Evolutionary conservation across 805 yeast species (phyloP).

Genomic region (Metschnikowia borealis): DNA sequence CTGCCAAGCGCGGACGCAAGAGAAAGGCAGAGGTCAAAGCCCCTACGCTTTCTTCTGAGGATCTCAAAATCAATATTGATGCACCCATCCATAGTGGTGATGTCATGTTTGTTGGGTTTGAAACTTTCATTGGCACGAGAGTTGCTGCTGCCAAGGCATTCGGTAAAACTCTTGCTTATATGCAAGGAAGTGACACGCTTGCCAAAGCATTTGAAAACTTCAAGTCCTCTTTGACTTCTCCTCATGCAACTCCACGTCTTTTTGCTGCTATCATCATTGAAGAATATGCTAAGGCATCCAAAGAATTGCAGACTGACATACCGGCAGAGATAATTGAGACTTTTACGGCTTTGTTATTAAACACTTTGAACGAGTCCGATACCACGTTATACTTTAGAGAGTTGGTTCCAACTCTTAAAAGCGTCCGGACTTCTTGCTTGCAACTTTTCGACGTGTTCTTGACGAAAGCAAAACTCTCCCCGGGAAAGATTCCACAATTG

Average conservation of each 20-base stretch:
- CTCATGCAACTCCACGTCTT: slow-evolving; percentile 79
- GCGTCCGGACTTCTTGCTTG: slow-evolving; percentile 82
- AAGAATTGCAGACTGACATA: slow-evolving; percentile 15
- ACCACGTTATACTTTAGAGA: slow-evolving; percentile 66
- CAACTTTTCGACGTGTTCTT: slow-evolving; percentile 75
- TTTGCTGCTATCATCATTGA: slow-evolving; percentile 65
- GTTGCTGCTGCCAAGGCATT: slow-evolving; percentile 70
- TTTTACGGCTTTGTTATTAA: slow-evolving; percentile 27
- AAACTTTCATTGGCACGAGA: slow-evolving; percentile 70
- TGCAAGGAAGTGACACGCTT: slow-evolving; percentile 38
- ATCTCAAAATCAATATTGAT: slow-evolving; percentile 77
- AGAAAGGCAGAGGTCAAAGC: slow-evolving; percentile 33
- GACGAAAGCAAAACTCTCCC: slow-evolving; percentile 69
- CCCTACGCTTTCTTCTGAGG: slow-evolving; percentile 50
- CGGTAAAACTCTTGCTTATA: slow-evolving; percentile 59
- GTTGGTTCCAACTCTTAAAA: slow-evolving; percentile 77
- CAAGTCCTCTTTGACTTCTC: slow-evolving; percentile 45
- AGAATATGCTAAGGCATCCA: slow-evolving; percentile 50
- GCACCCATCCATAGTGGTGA: slow-evolving; percentile 92
- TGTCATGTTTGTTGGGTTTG: slow-evolving; percentile 75
- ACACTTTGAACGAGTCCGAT: slow-evolving; percentile 40
- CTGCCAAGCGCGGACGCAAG: slow-evolving; percentile 41
- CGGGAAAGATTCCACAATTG: slow-evolving; percentile 68
- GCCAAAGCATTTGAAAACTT: slow-evolving; percentile 36
- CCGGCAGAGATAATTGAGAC: slow-evolving; percentile 17